Evolutionary conservation across 257 asterid genomes (phyloP).

Genomic region (Solanum sejunctum): DNA sequence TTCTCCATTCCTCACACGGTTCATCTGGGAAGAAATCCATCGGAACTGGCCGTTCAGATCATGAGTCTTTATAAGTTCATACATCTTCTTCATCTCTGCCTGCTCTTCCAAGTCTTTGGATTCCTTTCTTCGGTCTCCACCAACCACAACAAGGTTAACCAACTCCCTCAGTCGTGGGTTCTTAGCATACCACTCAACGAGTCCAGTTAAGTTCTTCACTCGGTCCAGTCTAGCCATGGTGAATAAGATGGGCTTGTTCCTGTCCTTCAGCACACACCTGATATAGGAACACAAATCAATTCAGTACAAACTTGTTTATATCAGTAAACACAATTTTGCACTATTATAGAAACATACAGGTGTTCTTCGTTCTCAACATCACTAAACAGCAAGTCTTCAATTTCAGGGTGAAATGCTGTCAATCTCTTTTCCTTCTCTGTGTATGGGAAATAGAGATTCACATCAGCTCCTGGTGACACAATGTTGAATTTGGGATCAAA

Average conservation of each 20-base stretch:
- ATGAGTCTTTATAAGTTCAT: conserved; percentile 56
- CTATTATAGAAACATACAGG: conserved; percentile 31
- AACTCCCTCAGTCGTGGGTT: conserved; percentile 62
- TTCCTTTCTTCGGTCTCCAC: conserved; percentile 86
- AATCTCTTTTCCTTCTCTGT: conserved; percentile 65
- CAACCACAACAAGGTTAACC: conserved; percentile 80
- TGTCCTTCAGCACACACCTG: conserved; percentile 81
- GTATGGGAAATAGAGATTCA: conserved; percentile 55
- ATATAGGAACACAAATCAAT: background rate
- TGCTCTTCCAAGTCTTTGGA: conserved; percentile 95
- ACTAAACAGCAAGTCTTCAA: conserved; percentile 73
- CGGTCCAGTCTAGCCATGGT: conserved; percentile 95
- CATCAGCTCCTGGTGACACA: conserved; percentile 96
- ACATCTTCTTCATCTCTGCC: conserved; percentile 92
- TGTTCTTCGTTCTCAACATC: conserved; percentile 79
- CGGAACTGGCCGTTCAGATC: conserved; percentile 75
- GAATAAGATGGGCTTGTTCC: conserved; percentile 74
- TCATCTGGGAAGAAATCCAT: conserved; percentile 99
- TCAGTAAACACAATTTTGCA: background rate
- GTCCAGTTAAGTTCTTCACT: conserved; percentile 81
- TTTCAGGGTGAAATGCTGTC: conserved; percentile 60
- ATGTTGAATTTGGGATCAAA: conserved; percentile 97
- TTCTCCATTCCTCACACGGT: conserved; percentile 91
- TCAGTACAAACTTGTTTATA: background rate
- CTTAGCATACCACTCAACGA: conserved; percentile 85